Base-by-base conservation (phyloP, 2,329 filamentous ascomycete genomes). In the Claviceps arundinis region DNA sequence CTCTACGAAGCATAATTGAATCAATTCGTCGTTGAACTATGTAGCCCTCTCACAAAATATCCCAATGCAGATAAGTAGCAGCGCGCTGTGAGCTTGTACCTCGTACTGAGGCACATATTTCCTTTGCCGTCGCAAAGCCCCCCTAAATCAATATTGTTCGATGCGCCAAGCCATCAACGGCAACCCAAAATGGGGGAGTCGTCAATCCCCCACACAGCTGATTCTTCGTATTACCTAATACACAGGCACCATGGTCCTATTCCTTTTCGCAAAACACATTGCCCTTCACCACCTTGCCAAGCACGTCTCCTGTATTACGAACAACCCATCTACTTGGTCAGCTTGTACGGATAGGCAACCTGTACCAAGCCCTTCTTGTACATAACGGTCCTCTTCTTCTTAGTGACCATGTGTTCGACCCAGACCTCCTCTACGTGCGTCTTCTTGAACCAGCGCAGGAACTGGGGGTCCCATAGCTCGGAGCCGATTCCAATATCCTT, bases 401-500 rank as follows among this genome's bases (percentile, higher is more conserved):
- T 96, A 54, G 79, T 95, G 16, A 76, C 72, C 44, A 80, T 73
- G 70, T 98, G 89, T 75, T 97, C 93, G 44, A 91, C 91, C 80
- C 91, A 95, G 37, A 84, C 75, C 74, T 96, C 87, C 61, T 84
- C 81, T 52, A 83, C 84, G 63, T 86, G 72, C 60, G 82, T 72
- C 61, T 81, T 81, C 74, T 86, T 86, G 72, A 89, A 98, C 60
- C 78, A 80, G 61, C 87, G 81, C 58, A 97, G 89, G 71, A 86
- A 98, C 52, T 87, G 75, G 38, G 93, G 93, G 71, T 98, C 93
- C 93, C 93, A 98, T 19, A 98, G 78, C 70, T 98, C 93, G 57
- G 85, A 90, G 1, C 89, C 93, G 58, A 98, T 86, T 38, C 93
- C 93, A 37, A 98, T 73, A 68, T 98, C 93, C 73, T 98, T 98